phyloP scores from a whole-genome alignment of 75 land plant species.

The Pinus tabuliformis region DNA sequence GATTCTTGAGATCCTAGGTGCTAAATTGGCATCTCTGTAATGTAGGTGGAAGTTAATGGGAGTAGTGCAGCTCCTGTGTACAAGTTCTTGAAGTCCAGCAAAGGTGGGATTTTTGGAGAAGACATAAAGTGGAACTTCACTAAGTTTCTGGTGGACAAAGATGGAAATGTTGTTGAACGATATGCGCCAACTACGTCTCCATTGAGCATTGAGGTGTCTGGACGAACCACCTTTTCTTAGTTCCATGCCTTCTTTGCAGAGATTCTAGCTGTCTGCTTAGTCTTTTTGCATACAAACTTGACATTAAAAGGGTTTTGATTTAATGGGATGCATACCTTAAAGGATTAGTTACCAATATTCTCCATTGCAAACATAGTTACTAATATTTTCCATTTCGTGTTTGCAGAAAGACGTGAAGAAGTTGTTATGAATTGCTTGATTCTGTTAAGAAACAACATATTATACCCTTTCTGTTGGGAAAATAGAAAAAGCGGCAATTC shows the following conservation, averaged over 20 bases:
- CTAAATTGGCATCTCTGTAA: conserved; percentile 21
- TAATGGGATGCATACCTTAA: too few relatives aligned
- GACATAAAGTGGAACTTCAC: background rate
- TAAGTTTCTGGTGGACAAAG: conserved; percentile 23
- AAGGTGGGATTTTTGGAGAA: conserved; percentile 71
- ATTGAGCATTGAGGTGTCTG: conserved; percentile 58
- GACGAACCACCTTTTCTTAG: background rate
- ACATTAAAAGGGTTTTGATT: too few relatives aligned
- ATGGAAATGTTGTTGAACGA: conserved; percentile 80
- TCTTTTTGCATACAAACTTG: too few relatives aligned
- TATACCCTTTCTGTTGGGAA: too few relatives aligned
- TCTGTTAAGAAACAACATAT: too few relatives aligned
- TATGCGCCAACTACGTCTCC: conserved; percentile 86
- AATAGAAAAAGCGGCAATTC: too few relatives aligned
- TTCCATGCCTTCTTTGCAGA: background rate
- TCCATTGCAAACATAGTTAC: too few relatives aligned
- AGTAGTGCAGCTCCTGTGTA: conserved; percentile 68
- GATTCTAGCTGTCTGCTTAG: too few relatives aligned
- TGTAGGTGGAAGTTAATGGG: conserved; percentile 19
- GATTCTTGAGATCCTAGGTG: background rate
- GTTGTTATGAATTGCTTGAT: too few relatives aligned
- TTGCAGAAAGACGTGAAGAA: too few relatives aligned
- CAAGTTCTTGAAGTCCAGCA: conserved; percentile 72
- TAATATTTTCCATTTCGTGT: too few relatives aligned
- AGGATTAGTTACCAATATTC: too few relatives aligned